These are phyloP conservation scores for Amphirosellinia nigrospora DNA, from an alignment of 495 filamentous ascomycete genomes.

Conservation along the genomic window DNA sequence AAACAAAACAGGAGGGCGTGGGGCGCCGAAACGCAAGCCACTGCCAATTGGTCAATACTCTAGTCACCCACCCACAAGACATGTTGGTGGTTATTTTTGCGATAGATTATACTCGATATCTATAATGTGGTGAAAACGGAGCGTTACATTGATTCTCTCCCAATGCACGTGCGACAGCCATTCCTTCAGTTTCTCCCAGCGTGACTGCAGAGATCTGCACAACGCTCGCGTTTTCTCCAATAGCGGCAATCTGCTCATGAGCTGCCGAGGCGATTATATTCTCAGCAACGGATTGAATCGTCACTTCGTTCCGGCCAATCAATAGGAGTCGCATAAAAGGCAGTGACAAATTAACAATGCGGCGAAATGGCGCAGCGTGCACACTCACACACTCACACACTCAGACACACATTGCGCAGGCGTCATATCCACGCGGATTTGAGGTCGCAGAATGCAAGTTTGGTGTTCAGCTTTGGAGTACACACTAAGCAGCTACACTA, in stretches of 20 bases:
- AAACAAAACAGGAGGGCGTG: slow-evolving; percentile 9
- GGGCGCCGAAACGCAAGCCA: not conserved
- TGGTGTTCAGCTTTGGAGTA: not conserved
- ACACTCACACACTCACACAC: not conserved
- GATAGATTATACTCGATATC: not conserved
- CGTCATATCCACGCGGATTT: not conserved
- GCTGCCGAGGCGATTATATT: not conserved
- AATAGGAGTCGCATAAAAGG: not conserved
- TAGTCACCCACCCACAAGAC: not conserved
- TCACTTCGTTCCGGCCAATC: not conserved
- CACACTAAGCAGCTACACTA: not conserved
- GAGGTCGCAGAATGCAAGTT: not conserved
- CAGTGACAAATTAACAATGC: not conserved
- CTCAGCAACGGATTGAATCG: not conserved
- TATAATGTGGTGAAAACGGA: not conserved
- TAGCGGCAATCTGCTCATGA: not conserved
- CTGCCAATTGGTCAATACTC: not conserved
- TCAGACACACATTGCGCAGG: not conserved
- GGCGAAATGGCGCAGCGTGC: not conserved
- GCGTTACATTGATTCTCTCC: not conserved
- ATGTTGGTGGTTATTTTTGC: not conserved
- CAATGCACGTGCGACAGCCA: not conserved
- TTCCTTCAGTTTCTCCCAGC: not conserved
- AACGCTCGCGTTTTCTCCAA: not conserved
- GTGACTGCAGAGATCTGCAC: not conserved